A percentile compares a stretch with the other conserved stretches of the same genome.
phyloP scores from a whole-genome alignment of 2,329 filamentous ascomycete genomes.

The Penicillium concentricum region DNA sequence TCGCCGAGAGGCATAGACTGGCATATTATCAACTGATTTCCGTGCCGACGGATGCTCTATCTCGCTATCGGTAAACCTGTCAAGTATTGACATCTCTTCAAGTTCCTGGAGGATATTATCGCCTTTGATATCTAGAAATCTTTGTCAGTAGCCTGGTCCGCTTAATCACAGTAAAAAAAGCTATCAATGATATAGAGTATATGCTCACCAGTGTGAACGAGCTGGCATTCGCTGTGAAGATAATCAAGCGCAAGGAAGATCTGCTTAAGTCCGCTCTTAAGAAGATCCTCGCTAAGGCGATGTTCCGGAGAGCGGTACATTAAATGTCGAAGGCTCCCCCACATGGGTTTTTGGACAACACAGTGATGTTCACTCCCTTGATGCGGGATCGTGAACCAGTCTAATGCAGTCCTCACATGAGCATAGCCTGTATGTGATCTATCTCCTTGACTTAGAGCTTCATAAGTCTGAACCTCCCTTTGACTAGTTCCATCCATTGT shows the following conservation, averaged over 20 bases:
- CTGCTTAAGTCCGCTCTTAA: slow-evolving; percentile 8
- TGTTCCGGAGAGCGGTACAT: not conserved
- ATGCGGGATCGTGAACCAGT: slow-evolving; percentile 30
- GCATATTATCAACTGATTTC: not conserved
- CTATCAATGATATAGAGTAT: not conserved
- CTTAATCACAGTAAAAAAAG: no score
- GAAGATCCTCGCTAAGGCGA: slow-evolving; percentile 1
- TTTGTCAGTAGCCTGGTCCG: not conserved
- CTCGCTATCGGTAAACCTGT: not conserved
- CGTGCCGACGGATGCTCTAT: not conserved
- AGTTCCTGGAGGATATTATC: not conserved
- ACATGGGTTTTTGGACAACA: slow-evolving; percentile 38
- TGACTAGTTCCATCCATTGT: not conserved
- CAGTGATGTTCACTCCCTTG: slow-evolving; percentile 28
- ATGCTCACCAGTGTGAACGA: not conserved
- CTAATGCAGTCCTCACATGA: slow-evolving; percentile 4
- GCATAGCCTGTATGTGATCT: slow-evolving; percentile 4
- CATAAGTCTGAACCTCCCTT: slow-evolving; percentile 4
- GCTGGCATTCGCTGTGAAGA: slow-evolving; percentile 14
- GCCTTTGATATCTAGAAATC: not conserved
- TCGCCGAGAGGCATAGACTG: not conserved
- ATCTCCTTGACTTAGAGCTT: not conserved
- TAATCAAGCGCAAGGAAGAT: slow-evolving; percentile 13
- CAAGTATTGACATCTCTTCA: not conserved
- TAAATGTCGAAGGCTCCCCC: slow-evolving; percentile 29